Evolutionary conservation across 352 stramenopile species (phyloP).

Genomic region (Phytophthora hibernalis): DNA sequence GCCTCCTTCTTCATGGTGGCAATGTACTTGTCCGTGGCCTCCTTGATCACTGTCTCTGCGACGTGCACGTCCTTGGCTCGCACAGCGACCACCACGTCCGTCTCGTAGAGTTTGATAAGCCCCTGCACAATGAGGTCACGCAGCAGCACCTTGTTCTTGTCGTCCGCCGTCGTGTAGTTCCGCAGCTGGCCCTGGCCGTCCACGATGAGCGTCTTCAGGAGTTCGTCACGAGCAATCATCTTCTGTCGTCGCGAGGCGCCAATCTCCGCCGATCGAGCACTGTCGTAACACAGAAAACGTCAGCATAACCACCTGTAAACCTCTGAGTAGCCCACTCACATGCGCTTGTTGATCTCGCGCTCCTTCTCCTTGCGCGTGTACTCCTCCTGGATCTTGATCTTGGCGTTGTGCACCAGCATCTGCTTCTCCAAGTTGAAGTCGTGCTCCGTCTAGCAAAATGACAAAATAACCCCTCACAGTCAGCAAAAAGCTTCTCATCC

Average conservation of each 20-base stretch:
- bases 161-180: conserved; percentile 64
- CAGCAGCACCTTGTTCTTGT: conserved; percentile 95
- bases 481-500: neutral
- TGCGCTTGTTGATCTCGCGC: conserved; percentile 94
- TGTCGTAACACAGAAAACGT: conserved; percentile 25
- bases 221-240: conserved; percentile 94
- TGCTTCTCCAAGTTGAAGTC: conserved; percentile 99
- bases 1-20: conserved; percentile 90
- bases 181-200: conserved; percentile 65
- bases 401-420: conserved; percentile 98
- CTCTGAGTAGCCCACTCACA: conserved; percentile 47
- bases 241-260: conserved; percentile 96
- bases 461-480: neutral
- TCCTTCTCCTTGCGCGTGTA: conserved; percentile 98
- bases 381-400: conserved; percentile 98
- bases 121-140: conserved; percentile 98
- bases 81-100: conserved; percentile 93
- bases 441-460: conserved; percentile 94
- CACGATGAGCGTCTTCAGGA: conserved; percentile 87
- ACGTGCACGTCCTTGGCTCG: conserved; percentile 91
- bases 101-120: conserved; percentile 98
- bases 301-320: neutral
- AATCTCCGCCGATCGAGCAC: conserved; percentile 93
- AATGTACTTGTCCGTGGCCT: conserved; percentile 88
- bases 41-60: conserved; percentile 88